A percentile compares a stretch with the other conserved stretches of the same genome.
These are phyloP conservation scores for Rhodotorula sp. DNA, from an alignment of 1,284 basidiomycete species.

Conservation along the genomic window DNA sequence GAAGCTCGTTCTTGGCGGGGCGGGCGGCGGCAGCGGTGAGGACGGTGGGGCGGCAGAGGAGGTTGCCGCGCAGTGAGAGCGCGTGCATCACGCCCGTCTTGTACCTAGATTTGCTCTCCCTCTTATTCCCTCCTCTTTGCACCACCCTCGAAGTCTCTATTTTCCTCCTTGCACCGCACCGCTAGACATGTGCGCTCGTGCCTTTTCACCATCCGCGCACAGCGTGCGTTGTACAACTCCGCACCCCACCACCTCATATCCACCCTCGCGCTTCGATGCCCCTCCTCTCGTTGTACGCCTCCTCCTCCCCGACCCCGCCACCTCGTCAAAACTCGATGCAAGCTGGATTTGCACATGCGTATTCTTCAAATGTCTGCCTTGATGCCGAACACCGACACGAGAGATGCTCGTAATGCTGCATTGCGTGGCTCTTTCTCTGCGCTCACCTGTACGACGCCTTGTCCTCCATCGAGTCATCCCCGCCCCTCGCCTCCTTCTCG, in stretches of 20 bases:
- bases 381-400: not conserved
- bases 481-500: constrained; percentile 26
- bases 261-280: no score
- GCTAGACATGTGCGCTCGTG: no score
- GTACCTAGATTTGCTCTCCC: not conserved
- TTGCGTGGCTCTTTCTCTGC: not conserved
- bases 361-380: no score
- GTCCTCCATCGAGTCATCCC: constrained; percentile 25
- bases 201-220: no score
- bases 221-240: no score
- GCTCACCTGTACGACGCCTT: not conserved
- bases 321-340: no score
- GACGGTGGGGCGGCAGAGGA: not conserved
- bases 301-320: no score
- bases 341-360: no score
- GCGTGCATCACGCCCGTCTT: not conserved
- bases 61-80: not conserved
- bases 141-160: no score
- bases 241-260: no score
- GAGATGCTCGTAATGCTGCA: not conserved
- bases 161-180: no score
- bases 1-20: not conserved
- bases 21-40: not conserved
- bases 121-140: not conserved
- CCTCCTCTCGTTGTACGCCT: no score